phyloP scores from a whole-genome alignment of 768 basidiomycete species.

The Rhodotorula graminis region DNA sequence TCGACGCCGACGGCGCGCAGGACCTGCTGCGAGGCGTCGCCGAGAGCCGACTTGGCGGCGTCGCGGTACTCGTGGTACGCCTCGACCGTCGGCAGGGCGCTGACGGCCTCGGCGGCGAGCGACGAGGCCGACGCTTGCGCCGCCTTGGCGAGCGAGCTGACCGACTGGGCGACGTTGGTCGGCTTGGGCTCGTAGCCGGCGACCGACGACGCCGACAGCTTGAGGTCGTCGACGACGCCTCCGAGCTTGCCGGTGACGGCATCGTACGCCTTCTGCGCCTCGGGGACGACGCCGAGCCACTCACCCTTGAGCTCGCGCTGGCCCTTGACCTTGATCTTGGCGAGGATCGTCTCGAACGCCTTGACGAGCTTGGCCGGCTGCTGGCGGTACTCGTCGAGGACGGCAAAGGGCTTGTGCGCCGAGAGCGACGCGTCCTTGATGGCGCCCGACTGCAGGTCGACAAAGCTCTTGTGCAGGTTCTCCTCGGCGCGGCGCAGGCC shows the following conservation, averaged over 20 bases:
- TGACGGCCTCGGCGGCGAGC: slow-evolving; percentile 3
- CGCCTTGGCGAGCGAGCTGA: slow-evolving; percentile 11
- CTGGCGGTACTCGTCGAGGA: slow-evolving; percentile 24
- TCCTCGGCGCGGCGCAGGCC: slow-evolving; percentile 25
- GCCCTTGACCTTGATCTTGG: slow-evolving; percentile 36
- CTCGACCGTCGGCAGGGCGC: slow-evolving; percentile 24
- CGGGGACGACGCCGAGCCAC: slow-evolving; percentile 29
- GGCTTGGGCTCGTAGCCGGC: slow-evolving; percentile 26
- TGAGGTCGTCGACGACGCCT: slow-evolving; percentile 7
- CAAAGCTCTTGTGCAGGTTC: slow-evolving; percentile 20
- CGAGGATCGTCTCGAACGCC: slow-evolving; percentile 26
- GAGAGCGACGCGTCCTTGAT: slow-evolving; percentile 28
- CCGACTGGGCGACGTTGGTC: slow-evolving; percentile 21
- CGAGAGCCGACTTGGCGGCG: background rate
- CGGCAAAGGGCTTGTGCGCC: slow-evolving; percentile 6
- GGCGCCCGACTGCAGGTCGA: slow-evolving; percentile 14
- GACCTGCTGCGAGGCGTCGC: slow-evolving; percentile 7
- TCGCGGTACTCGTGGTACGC: slow-evolving; percentile 4
- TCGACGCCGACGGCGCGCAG: slow-evolving; percentile 5
- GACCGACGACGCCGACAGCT: slow-evolving; percentile 22
- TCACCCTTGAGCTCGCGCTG: slow-evolving; percentile 38
- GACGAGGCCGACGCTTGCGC: slow-evolving; percentile 28
- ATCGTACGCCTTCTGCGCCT: slow-evolving; percentile 27
- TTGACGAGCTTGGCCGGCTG: slow-evolving; percentile 10
- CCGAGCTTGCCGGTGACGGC: slow-evolving; percentile 24